These are phyloP conservation scores for Kalanchoe fedtschenkoi DNA, from an alignment of 164 flowering plant genomes.

Conservation along the genomic window DNA sequence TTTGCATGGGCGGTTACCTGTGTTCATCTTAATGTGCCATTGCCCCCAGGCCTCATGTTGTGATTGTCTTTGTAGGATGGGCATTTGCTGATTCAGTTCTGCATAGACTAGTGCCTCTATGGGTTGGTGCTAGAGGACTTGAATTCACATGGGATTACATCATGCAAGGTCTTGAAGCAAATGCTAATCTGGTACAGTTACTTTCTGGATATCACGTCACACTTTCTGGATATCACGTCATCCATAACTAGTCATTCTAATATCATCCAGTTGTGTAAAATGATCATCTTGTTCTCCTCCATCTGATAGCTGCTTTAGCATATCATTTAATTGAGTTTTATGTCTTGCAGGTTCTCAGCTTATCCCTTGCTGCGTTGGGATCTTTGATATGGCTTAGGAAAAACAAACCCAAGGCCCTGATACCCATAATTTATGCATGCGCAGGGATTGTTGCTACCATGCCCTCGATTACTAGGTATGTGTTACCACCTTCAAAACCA, in stretches of 20 bases:
- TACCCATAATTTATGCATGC: conserved; percentile 82
- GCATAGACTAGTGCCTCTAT: conserved; percentile 91
- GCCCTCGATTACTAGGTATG: conserved; percentile 90
- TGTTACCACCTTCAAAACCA: background rate
- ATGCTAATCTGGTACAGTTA: conserved; percentile 79
- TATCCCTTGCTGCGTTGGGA: conserved; percentile 93
- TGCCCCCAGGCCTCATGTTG: background rate
- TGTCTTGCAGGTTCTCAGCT: conserved; percentile 52
- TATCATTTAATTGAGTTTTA: background rate
- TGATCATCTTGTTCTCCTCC: background rate
- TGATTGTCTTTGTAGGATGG: conserved; percentile 56
- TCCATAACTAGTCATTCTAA: too few species aligned
- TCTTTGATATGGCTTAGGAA: conserved; percentile 98
- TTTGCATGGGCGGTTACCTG: background rate
- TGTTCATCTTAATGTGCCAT: background rate
- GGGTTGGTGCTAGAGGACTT: conserved; percentile 98
- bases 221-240: conserved; percentile 8
- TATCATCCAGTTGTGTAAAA: background rate
- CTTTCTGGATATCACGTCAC: conserved; percentile 8
- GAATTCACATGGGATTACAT: conserved; percentile 97
- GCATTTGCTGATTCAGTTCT: conserved; percentile 97
- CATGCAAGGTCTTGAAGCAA: conserved; percentile 93
- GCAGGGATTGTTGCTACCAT: conserved; percentile 87
- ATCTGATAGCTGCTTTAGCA: background rate
- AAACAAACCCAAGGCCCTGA: conserved; percentile 79